Evolutionary conservation across 768 basidiomycete species (phyloP).

Genomic region (Termitomyces sp.): DNA sequence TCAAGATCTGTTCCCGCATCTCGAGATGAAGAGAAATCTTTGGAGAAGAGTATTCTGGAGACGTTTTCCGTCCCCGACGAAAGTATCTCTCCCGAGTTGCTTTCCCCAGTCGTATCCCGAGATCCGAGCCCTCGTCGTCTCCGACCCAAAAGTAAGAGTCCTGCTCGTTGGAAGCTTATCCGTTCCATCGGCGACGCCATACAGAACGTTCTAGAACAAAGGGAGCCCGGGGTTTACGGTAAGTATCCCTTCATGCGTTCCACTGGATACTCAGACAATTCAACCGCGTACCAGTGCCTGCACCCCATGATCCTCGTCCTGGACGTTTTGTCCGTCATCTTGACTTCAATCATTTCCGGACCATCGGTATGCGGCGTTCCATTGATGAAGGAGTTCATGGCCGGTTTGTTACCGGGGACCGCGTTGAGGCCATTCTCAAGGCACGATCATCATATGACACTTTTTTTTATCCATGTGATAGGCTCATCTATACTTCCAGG

Average conservation of each 20-base stretch:
- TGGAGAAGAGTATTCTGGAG: constrained; percentile 61
- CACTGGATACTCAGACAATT: neutral
- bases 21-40: constrained; percentile 41
- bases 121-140: constrained; percentile 80
- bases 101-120: constrained; percentile 78
- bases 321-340: constrained; percentile 82
- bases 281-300: constrained; percentile 50
- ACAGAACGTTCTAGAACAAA: constrained; percentile 61
- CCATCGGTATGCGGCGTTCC: constrained; percentile 92
- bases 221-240: constrained; percentile 74
- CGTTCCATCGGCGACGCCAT: constrained; percentile 77
- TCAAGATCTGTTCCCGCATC: constrained; percentile 23
- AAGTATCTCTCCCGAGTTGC: constrained; percentile 68
- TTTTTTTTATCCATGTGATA: constrained; percentile 1
- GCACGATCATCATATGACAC: constrained; percentile 34
- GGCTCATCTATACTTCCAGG: constrained; percentile 41
- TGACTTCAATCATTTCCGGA: constrained; percentile 96
- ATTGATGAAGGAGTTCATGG: constrained; percentile 86
- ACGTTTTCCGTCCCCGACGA: constrained; percentile 61
- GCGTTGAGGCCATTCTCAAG: constrained; percentile 76
- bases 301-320: constrained; percentile 65
- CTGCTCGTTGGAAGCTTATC: constrained; percentile 81
- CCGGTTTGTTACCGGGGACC: constrained; percentile 90
- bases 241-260: neutral
- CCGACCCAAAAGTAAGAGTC: constrained; percentile 74